Evolutionary conservation across 208 protist genomes (phyloP).

Genomic region (Wallacemonas sp.): DNA sequence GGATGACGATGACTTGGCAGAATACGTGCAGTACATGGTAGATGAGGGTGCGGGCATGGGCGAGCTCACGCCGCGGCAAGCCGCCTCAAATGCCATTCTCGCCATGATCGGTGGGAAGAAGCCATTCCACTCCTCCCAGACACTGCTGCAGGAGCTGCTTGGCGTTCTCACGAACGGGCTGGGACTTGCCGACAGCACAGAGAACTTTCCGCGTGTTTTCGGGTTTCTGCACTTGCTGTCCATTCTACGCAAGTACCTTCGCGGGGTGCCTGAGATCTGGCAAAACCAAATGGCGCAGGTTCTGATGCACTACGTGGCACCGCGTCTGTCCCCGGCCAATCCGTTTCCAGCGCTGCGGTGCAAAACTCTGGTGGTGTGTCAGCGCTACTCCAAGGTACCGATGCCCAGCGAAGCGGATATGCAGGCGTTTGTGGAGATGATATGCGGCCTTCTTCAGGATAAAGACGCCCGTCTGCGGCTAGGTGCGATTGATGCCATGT

Average conservation of each 20-base stretch:
- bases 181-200: constrained; percentile 21
- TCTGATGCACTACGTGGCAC: constrained; percentile 74
- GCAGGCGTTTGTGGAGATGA: constrained; percentile 76
- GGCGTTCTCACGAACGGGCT: constrained; percentile 59
- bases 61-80: constrained; percentile 70
- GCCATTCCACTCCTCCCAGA: constrained; percentile 59
- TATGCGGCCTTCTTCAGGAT: constrained; percentile 65
- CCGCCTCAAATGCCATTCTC: constrained; percentile 78
- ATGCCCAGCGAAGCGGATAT: constrained; percentile 73
- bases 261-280: constrained; percentile 71
- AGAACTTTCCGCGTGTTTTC: constrained; percentile 64
- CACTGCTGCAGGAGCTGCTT: constrained; percentile 70
- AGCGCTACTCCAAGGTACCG: constrained; percentile 84
- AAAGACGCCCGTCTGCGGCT: constrained; percentile 76
- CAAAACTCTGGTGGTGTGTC: constrained; percentile 81
- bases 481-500: constrained; percentile 80
- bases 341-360: constrained; percentile 63
- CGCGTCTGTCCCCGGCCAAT: constrained; percentile 51
- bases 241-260: constrained; percentile 78
- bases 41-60: constrained; percentile 71
- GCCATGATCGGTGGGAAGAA: constrained; percentile 77
- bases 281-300: constrained; percentile 74
- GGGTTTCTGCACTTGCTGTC: constrained; percentile 84
- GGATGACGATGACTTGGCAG: constrained; percentile 66
- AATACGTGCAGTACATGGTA: constrained; percentile 87